phyloP scores from a whole-genome alignment of 2,329 filamentous ascomycete genomes.

The Sclerotinia sclerotiorum region DNA sequence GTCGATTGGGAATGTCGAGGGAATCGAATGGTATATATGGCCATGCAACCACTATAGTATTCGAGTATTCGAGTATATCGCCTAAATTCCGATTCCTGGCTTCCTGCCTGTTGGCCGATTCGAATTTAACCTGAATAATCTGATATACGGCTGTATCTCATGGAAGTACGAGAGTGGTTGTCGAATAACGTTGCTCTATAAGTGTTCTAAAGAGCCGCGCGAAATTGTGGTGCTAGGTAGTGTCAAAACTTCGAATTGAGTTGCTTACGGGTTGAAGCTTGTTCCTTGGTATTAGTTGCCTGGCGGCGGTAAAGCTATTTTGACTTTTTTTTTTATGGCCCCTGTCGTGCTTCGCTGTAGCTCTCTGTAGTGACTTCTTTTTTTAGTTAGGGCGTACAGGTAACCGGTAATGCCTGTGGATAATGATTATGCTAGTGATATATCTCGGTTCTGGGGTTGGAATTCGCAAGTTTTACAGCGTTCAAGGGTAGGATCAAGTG shows the following conservation, averaged over 20 bases:
- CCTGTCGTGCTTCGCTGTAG: slow-evolving; percentile 8
- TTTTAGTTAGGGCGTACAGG: slow-evolving; percentile 9
- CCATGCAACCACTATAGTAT: slow-evolving; percentile 4
- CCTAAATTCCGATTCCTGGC: neutral
- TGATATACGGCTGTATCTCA: neutral
- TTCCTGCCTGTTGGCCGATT: neutral
- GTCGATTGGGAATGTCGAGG: neutral
- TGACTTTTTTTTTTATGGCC: slow-evolving; percentile 21
- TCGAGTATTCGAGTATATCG: neutral
- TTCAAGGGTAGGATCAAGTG: neutral
- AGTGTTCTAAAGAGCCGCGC: neutral
- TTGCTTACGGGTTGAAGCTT: slow-evolving; percentile 1
- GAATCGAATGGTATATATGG: slow-evolving; percentile 2
- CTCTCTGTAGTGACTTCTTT: neutral
- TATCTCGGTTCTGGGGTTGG: slow-evolving; percentile 10
- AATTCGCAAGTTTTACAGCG: neutral
- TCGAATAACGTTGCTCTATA: slow-evolving; percentile 12
- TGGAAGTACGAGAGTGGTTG: neutral
- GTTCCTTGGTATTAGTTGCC: slow-evolving; percentile 5
- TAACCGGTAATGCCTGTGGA: slow-evolving; percentile 1
- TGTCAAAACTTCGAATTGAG: slow-evolving; percentile 9
- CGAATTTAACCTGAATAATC: slow-evolving; percentile 2
- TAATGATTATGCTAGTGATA: neutral
- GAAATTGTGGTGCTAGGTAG: neutral
- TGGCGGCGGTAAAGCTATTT: slow-evolving; percentile 20